phyloP scores from a whole-genome alignment of 495 filamentous ascomycete genomes.

The Margaritispora aquatica region DNA sequence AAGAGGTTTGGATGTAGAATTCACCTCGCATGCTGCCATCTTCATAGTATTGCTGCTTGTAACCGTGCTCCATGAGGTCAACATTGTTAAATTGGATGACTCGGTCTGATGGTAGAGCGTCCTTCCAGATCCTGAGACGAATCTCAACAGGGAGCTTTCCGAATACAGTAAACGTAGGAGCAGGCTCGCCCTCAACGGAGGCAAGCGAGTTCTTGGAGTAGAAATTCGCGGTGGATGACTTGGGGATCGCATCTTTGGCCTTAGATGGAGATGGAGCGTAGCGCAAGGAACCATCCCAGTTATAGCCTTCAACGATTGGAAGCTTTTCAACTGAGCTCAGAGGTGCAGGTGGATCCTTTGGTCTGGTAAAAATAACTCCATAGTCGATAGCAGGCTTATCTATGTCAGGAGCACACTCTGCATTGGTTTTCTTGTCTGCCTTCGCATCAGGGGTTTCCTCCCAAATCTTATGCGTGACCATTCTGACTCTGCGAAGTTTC shows the following conservation, averaged over 20 bases:
- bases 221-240: no score
- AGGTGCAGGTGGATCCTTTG: not conserved
- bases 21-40: not conserved
- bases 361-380: not conserved
- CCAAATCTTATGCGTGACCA: no score
- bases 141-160: not conserved
- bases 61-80: not conserved
- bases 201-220: not conserved
- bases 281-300: not conserved
- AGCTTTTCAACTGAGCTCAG: not conserved
- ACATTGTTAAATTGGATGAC: not conserved
- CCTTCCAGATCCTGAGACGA: not conserved
- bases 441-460: no score
- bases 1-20: not conserved
- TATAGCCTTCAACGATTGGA: not conserved
- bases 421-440: no score
- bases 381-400: not conserved
- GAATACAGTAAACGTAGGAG: not conserved
- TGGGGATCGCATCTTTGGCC: no score
- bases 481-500: no score
- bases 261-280: not conserved
- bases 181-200: not conserved
- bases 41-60: not conserved
- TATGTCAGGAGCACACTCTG: no score
- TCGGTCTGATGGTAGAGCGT: not conserved